A percentile compares a stretch with the other conserved stretches of the same genome.
These are phyloP conservation scores for Penicillium canariense DNA, from an alignment of 495 filamentous ascomycete genomes.

Conservation along the genomic window DNA sequence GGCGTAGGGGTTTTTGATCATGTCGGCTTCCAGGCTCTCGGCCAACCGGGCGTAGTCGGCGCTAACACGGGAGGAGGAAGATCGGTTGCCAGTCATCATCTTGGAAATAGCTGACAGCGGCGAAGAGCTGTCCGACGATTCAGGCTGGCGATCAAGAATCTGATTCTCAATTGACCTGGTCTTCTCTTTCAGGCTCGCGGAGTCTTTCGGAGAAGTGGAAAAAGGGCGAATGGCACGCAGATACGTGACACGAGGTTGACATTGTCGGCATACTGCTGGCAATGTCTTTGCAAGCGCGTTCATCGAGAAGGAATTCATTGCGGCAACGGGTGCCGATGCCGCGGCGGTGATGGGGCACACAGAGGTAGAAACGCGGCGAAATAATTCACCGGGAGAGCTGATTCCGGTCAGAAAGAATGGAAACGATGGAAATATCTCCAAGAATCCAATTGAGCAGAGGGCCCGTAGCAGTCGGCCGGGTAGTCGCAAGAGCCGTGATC, in stretches of 20 bases:
- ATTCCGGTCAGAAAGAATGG: background rate
- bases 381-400: background rate
- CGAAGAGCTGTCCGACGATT: constrained; percentile 19
- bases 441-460: constrained; percentile 1
- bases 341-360: constrained; percentile 4
- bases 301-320: constrained; percentile 41
- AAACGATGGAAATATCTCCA: background rate
- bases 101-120: constrained; percentile 32
- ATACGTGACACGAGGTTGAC: constrained; percentile 17
- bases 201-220: constrained; percentile 25
- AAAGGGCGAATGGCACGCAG: constrained; percentile 27
- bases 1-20: constrained; percentile 39
- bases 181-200: constrained; percentile 17
- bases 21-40: constrained; percentile 37
- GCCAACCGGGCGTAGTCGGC: constrained; percentile 34
- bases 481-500: constrained; percentile 26
- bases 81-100: constrained; percentile 31
- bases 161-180: constrained; percentile 30
- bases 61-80: constrained; percentile 17
- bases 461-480: background rate
- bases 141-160: constrained; percentile 27
- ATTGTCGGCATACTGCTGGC: constrained; percentile 37
- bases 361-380: background rate
- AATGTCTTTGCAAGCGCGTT: constrained; percentile 33
- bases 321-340: constrained; percentile 12